phyloP scores from a whole-genome alignment of 2,329 filamentous ascomycete genomes.

The Neonectria punicea region DNA sequence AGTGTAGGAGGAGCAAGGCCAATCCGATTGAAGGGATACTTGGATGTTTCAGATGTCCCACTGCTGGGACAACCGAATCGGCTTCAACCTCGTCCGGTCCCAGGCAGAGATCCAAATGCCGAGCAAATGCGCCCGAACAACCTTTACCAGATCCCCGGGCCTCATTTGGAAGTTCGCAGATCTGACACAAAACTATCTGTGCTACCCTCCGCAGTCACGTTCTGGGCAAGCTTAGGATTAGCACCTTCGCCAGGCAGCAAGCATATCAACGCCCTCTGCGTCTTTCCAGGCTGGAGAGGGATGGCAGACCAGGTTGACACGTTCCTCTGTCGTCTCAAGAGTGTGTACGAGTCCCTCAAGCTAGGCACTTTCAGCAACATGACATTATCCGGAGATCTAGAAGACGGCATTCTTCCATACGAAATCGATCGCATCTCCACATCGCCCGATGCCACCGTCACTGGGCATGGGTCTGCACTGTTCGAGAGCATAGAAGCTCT shows the following conservation, averaged over 20 bases:
- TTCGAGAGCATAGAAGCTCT: constrained; percentile 61
- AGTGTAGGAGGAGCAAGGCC: constrained; percentile 54
- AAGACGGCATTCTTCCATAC: constrained; percentile 61
- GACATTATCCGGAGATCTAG: constrained; percentile 50
- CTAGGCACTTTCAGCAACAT: constrained; percentile 72
- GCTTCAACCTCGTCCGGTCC: constrained; percentile 59
- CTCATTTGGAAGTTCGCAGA: constrained; percentile 78
- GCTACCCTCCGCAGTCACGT: constrained; percentile 77
- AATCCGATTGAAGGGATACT: constrained; percentile 57
- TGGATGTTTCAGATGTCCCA: constrained; percentile 68
- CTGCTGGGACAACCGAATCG: constrained; percentile 63
- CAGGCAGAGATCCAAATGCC: constrained; percentile 52
- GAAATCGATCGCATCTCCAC: constrained; percentile 58
- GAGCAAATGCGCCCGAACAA: constrained; percentile 63
- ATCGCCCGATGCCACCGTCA: constrained; percentile 53
- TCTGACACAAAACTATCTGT: constrained; percentile 77
- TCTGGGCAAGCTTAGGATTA: constrained; percentile 85
- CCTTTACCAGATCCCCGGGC: constrained; percentile 72
- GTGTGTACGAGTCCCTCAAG: constrained; percentile 78
- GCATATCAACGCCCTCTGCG: constrained; percentile 75
- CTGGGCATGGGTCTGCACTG: constrained; percentile 57
- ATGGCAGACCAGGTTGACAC: constrained; percentile 68
- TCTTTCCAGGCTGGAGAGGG: constrained; percentile 74
- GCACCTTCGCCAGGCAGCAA: constrained; percentile 77
- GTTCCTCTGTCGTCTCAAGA: constrained; percentile 75